These are phyloP conservation scores for Cadophora gregata DNA, from an alignment of 2,329 filamentous ascomycete species.

Conservation along the genomic window DNA sequence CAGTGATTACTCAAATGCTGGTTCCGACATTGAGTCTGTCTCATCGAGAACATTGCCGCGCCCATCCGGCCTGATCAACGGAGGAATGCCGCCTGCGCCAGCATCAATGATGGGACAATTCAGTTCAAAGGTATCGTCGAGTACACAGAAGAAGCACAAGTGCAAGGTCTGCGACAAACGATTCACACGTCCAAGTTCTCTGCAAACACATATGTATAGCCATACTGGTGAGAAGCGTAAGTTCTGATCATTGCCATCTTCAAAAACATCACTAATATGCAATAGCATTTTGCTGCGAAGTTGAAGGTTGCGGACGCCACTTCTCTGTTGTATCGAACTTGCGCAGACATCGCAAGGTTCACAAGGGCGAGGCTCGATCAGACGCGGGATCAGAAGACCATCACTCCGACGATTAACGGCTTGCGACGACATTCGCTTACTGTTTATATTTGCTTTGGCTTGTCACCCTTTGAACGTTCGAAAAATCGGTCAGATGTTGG, in stretches of 20 bases:
- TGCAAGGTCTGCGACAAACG: slow-evolving; percentile 99
- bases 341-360: slow-evolving; percentile 92
- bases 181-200: slow-evolving; percentile 90
- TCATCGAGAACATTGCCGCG: slow-evolving; percentile 83
- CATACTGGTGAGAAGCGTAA: slow-evolving; percentile 98
- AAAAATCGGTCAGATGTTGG: slow-evolving; percentile 21
- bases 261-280: slow-evolving; percentile 32
- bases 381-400: slow-evolving; percentile 67
- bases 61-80: slow-evolving; percentile 69
- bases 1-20: slow-evolving; percentile 90
- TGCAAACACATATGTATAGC: slow-evolving; percentile 98
- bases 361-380: slow-evolving; percentile 76
- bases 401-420: slow-evolving; percentile 56
- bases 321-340: slow-evolving; percentile 98
- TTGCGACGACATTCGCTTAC: background rate
- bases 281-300: slow-evolving; percentile 89
- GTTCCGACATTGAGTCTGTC: slow-evolving; percentile 84
- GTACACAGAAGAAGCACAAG: slow-evolving; percentile 99
- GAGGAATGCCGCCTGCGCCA: slow-evolving; percentile 76
- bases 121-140: slow-evolving; percentile 93
- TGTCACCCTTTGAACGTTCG: slow-evolving; percentile 1
- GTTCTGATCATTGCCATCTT: slow-evolving; percentile 43
- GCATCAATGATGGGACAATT: slow-evolving; percentile 99
- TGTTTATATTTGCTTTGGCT: slow-evolving; percentile 20
- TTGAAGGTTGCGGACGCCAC: slow-evolving; percentile 91